phyloP scores from a whole-genome alignment of 2,329 filamentous ascomycete genomes.

The Cercospora zeina region DNA sequence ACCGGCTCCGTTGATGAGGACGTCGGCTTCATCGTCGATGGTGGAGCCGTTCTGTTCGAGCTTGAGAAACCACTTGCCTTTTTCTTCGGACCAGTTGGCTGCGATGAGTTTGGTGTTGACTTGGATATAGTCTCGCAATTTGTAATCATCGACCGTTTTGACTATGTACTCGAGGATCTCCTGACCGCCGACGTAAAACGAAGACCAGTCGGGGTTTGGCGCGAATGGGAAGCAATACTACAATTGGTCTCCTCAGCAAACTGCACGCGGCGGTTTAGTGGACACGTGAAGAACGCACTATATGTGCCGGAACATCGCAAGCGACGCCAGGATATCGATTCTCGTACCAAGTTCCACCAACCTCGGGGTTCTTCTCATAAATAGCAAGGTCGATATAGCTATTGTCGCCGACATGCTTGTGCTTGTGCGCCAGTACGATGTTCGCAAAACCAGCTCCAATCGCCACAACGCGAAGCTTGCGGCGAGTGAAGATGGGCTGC shows the following conservation, averaged over 20 bases:
- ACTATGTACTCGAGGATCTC: conserved; percentile 41
- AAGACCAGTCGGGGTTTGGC: conserved; percentile 26
- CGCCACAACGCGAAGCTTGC: conserved; percentile 21
- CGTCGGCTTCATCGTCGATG: conserved; percentile 42
- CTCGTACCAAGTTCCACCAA: conserved; percentile 28
- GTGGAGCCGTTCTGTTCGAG: conserved; percentile 38
- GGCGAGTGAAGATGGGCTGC: conserved; percentile 19
- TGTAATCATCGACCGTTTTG: conserved; percentile 18
- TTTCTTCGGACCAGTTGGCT: conserved; percentile 52
- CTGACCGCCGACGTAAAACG: conserved; percentile 19
- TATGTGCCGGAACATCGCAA: conserved; percentile 27
- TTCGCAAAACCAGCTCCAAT: conserved; percentile 23
- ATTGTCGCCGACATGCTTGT: conserved; percentile 17
- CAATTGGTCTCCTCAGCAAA: background rate
- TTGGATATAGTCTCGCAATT: conserved; percentile 46
- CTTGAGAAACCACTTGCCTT: conserved; percentile 53
- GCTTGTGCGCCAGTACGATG: conserved; percentile 19
- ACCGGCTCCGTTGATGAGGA: conserved; percentile 49
- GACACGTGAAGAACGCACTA: conserved; percentile 6
- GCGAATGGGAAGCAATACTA: conserved; percentile 40
- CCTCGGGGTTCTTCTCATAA: conserved; percentile 25
- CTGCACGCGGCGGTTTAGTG: background rate
- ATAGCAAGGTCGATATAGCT: conserved; percentile 15
- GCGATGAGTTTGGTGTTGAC: conserved; percentile 52
- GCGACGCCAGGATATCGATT: conserved; percentile 26